Evolutionary conservation across 2,329 filamentous ascomycete genomes (phyloP).

Genomic region (Raffaelea albimanens): DNA sequence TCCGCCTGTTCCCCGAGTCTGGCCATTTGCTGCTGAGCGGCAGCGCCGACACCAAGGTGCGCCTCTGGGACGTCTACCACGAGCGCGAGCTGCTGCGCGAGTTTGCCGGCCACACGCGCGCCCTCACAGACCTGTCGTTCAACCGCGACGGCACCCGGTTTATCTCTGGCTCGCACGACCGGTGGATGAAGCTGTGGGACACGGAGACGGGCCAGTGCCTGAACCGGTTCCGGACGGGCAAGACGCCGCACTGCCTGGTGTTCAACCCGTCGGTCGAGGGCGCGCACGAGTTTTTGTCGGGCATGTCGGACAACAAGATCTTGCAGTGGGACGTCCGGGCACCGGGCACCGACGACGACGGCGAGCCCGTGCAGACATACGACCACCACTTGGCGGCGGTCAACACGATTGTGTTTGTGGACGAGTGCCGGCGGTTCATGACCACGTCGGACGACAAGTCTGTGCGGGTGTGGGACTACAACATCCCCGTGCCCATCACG

Average conservation of each 20-base stretch:
- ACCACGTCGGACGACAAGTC: constrained; percentile 97
- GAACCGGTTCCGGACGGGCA: constrained; percentile 82
- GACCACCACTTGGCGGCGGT: constrained; percentile 96
- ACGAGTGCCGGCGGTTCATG: constrained; percentile 91
- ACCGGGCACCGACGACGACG: constrained; percentile 8
- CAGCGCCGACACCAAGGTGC: constrained; percentile 83
- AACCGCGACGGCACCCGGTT: constrained; percentile 75
- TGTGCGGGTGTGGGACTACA: constrained; percentile 94
- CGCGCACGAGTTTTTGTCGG: constrained; percentile 83
- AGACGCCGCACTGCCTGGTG: constrained; percentile 87
- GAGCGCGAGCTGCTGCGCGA: constrained; percentile 78
- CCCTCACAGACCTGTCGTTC: constrained; percentile 84
- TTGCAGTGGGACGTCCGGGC: constrained; percentile 88
- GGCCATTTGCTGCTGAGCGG: constrained; percentile 84
- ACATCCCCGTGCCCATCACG: constrained; percentile 96
- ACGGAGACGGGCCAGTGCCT: constrained; percentile 88
- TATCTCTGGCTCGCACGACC: constrained; percentile 84
- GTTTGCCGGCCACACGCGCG: constrained; percentile 85
- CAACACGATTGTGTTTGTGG: constrained; percentile 95
- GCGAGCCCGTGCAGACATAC: constrained; percentile 87
- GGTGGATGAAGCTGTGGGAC: constrained; percentile 96
- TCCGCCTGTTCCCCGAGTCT: constrained; percentile 81
- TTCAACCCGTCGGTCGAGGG: constrained; percentile 78
- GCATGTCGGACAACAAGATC: constrained; percentile 99
- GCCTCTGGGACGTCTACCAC: constrained; percentile 93